Evolutionary conservation across 2,329 filamentous ascomycete species (phyloP), one percentile per base, ranked within the genome.

Genomic region (Pseudogymnoascus sp.): DNA sequence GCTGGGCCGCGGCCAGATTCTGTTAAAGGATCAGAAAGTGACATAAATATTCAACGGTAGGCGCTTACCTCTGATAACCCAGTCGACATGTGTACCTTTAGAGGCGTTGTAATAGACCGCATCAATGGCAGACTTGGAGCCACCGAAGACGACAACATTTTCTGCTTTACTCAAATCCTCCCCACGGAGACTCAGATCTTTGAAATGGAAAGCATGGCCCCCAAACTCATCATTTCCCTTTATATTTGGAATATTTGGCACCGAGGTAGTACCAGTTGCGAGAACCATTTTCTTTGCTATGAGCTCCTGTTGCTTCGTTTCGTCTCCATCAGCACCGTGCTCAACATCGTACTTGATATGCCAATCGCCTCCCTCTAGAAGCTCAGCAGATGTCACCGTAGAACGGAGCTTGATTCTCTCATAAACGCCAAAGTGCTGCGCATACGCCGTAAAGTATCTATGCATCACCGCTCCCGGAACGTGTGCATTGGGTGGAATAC

Each of bases 391-490:
- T 21, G 53, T 72, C 1, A 88, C 82, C 29, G 72, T 76, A 0
- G 80, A 81, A 42, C 80, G 74, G 33, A 85, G 76, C 5, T 77
- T 78, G 31, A 85, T 79, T 61, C 75, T 75, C 3, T 75, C 67
- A 29, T 69, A 74, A 2, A 89, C 73, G 6, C 76, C 78, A 65
- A 82, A 84, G n/a, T 81, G 73, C 64, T 81, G 74, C 1, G 80
- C 79, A 67, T 81, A 87, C 2, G 80, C 77, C 37, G 76, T 76
- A 10, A 88, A 72, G 70, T 89, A 89, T 1, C 74, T 68, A 67
- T 85, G 78, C 64, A 86, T 73, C 1, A 80, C 79, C 0, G 75
- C 67, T 0, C 83, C 86, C 0, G 84, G 80, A 56, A 89, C 82
- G 69, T 88, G 84, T 62, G 86, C 71, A 11, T 81, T 81, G 6